Base-by-base conservation (phyloP, 345 rosid species). In the Turritis glabra region DNA sequence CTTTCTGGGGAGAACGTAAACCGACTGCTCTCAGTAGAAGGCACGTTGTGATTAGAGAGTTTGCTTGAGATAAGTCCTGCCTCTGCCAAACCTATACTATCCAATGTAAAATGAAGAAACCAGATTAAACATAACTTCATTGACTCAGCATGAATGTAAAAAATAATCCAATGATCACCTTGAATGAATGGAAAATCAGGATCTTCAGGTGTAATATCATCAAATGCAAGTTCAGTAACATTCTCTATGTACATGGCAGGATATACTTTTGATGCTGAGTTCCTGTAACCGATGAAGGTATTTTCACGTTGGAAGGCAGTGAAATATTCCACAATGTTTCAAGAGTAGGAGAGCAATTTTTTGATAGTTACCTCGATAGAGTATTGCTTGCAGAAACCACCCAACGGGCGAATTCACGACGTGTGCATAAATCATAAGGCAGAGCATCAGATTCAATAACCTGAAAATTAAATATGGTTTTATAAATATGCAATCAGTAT, bases 351-450 rank as follows among this genome's bases (percentile, higher is more conserved):
- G n/a, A n/a, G n/a, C n/a, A 10, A 9, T 0, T 0, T 13, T 57
- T 43, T 38, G 12, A 51, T 21, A 50, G 2, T 18, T 82, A 94
- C 98, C 97, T 88, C 27, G 88, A 83, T 63, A 94, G 84, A 78
- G 80, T 76, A 86, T 82, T 80, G 80, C 92, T 91, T 55, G 93
- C 96, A 69, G 90, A 73, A 51, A 94, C 88, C 85, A 94, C 75
- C 97, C 98, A 94, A 30, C 97, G 89, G 67, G 96, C 97, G 47
- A 90, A 91, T n/a, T 90, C 92, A 61, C 92, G 97, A 4, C 98
- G 97, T 62, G 91, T 87, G 27, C 97, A 94, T 26, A 94, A 78
- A 82, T 87, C 90, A 64, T 86, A 76, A n/a, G 95, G 89, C 67
- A 80, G 84, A 72, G 84, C 88, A 78, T 87, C 85, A 68, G 80